These are phyloP conservation scores for Neoboletus subvelutipes DNA, from an alignment of 768 basidiomycete genomes.

Conservation along the genomic window DNA sequence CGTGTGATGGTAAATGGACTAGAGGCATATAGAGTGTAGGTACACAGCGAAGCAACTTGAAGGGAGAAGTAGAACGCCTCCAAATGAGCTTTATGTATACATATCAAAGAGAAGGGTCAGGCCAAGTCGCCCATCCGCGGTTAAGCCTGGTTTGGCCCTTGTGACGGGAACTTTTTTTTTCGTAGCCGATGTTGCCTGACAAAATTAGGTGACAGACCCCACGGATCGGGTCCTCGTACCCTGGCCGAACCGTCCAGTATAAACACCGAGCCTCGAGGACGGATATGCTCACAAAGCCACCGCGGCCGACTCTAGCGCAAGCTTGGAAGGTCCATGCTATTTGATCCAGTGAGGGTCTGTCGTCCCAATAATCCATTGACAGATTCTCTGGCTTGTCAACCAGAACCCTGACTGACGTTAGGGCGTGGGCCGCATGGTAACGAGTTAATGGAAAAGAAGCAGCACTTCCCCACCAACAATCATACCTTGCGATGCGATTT, in stretches of 20 bases:
- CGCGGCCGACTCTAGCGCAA: neutral
- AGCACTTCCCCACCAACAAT: constrained; percentile 8
- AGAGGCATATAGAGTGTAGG: constrained; percentile 52
- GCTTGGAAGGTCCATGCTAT: neutral
- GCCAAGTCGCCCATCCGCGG: constrained; percentile 6
- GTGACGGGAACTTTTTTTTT: constrained; percentile 21
- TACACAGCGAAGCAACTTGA: constrained; percentile 40
- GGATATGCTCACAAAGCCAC: neutral
- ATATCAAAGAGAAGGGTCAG: constrained; percentile 14
- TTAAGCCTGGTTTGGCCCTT: constrained; percentile 9
- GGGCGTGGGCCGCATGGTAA: constrained; percentile 10
- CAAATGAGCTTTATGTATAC: constrained; percentile 21
- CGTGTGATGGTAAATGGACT: constrained; percentile 59
- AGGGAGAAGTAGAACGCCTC: constrained; percentile 5
- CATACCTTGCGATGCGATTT: neutral
- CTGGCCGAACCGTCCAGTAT: neutral
- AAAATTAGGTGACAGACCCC: constrained; percentile 17
- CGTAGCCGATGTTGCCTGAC: constrained; percentile 26
- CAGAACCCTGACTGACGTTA: constrained; percentile 15
- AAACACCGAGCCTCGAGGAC: neutral
- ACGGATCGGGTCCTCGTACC: neutral
- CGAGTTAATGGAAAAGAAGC: constrained; percentile 18
- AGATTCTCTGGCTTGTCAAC: neutral
- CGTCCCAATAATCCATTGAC: neutral
- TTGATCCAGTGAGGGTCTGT: neutral